Conservation (phyloP, 1,284 basidiomycete species). For the Pyrrhoderma lamaoense region DNA sequence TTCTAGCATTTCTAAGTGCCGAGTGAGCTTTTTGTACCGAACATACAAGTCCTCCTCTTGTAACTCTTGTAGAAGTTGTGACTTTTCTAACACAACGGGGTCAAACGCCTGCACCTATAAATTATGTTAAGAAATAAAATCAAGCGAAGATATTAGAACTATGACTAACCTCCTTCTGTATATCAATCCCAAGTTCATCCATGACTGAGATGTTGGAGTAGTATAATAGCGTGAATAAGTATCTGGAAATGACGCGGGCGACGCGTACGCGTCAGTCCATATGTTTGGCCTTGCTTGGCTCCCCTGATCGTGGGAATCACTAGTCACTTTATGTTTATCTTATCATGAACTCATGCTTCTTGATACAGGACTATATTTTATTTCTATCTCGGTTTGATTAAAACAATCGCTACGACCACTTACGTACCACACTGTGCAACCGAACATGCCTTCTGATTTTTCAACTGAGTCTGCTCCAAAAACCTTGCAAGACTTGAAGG, state of each 20-base stretch:
- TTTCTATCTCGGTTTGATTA: too few species aligned
- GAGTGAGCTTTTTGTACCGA: conserved; percentile 91
- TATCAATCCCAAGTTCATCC: conserved; percentile 80
- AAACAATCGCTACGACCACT: background rate
- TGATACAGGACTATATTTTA: background rate
- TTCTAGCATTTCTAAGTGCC: conserved; percentile 90
- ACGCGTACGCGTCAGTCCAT: conserved; percentile 16
- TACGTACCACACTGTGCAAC: background rate
- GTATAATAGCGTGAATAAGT: conserved; percentile 18
- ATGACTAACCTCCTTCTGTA: conserved; percentile 68
- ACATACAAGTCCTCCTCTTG: conserved; percentile 92
- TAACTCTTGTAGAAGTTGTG: conserved; percentile 74
- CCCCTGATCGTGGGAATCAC: conserved; percentile 3
- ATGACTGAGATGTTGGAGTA: conserved; percentile 31
- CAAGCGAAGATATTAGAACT: background rate
- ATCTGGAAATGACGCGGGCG: conserved; percentile 12
- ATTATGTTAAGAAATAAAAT: conserved; percentile 8
- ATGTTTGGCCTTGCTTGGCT: conserved; percentile 10
- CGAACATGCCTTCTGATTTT: conserved; percentile 2
- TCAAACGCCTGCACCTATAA: conserved; percentile 85
- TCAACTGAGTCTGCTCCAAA: conserved; percentile 12
- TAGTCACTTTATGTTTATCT: background rate
- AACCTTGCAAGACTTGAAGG: conserved; percentile 8
- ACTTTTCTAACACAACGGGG: conserved; percentile 82
- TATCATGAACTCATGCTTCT: background rate